Conservation (phyloP, 192 early-diverging fungal species). For the Mortierella alpina region DNA sequence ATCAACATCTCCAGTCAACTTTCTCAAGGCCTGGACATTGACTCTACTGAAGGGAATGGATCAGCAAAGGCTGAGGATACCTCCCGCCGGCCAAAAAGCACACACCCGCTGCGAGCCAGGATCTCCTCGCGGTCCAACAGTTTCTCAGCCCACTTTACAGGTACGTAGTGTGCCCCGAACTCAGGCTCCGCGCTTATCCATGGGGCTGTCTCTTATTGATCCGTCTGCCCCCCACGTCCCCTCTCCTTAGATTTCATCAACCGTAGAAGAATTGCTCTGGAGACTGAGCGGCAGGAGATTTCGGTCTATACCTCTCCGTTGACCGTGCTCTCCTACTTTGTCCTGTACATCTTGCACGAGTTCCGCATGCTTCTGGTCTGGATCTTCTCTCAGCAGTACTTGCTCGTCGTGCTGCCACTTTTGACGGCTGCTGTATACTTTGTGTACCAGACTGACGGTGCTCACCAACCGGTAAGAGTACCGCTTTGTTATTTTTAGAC, state of each 20-base stretch:
- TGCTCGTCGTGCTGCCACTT: conserved; percentile 36
- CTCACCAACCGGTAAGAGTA: conserved; percentile 63
- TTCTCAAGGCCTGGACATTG: background rate
- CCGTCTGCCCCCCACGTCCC: background rate
- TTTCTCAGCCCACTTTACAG: conserved; percentile 50
- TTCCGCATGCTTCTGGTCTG: conserved; percentile 45
- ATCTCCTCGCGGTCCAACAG: conserved; percentile 41
- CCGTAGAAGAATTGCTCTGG: conserved; percentile 39
- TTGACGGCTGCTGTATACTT: conserved; percentile 36
- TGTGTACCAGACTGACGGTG: conserved; percentile 63
- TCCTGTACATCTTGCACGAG: conserved; percentile 52
- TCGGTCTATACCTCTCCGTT: conserved; percentile 59
- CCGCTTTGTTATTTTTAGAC: background rate
- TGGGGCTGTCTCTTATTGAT: too few species aligned
- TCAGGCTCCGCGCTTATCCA: background rate
- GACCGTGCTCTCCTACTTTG: conserved; percentile 56
- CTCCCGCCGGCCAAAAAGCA: conserved; percentile 8
- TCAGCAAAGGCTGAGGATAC: background rate
- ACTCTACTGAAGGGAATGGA: background rate
- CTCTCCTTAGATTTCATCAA: conserved; percentile 54
- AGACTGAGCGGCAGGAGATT: conserved; percentile 51
- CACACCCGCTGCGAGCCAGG: conserved; percentile 23
- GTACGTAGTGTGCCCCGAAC: background rate
- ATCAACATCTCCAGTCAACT: conserved; percentile 12
- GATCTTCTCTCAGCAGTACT: conserved; percentile 49